A percentile compares a stretch with the other conserved stretches of the same genome.
Conservation (phyloP, 2,329 filamentous ascomycete species). For the Penicillium sp. region DNA sequence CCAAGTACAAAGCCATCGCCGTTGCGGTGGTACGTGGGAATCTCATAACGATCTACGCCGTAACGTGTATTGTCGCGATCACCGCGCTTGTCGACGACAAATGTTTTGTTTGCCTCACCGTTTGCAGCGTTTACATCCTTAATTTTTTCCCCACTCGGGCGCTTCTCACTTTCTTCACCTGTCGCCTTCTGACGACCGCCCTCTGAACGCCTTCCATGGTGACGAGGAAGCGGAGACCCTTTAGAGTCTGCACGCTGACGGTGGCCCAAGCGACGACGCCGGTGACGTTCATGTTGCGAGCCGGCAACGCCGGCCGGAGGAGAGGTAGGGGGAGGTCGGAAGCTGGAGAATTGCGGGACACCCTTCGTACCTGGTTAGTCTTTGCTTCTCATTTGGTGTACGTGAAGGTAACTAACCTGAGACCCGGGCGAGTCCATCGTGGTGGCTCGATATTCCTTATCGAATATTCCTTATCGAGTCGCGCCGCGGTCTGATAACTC, state of each 20-base stretch:
- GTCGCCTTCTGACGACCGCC: no score
- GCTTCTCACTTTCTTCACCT: background rate
- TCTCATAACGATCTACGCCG: slow-evolving; percentile 66
- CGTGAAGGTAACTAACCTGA: slow-evolving; percentile 27
- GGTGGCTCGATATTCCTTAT: slow-evolving; percentile 14
- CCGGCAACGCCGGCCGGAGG: slow-evolving; percentile 18
- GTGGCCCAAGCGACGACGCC: slow-evolving; percentile 19
- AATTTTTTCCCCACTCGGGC: background rate
- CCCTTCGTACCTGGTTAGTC: slow-evolving; percentile 23
- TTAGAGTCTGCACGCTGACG: background rate
- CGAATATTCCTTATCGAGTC: slow-evolving; percentile 8
- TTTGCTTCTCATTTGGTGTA: background rate
- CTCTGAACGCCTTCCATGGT: background rate
- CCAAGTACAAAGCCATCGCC: slow-evolving; percentile 72
- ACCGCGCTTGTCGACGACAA: slow-evolving; percentile 68
- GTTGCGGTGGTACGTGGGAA: slow-evolving; percentile 68
- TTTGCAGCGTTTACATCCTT: background rate
- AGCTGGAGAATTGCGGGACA: slow-evolving; percentile 73
- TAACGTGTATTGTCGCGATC: slow-evolving; percentile 74
- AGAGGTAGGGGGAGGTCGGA: slow-evolving; percentile 53
- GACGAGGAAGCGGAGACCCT: background rate
- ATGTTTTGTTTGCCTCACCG: slow-evolving; percentile 30
- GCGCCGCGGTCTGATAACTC: slow-evolving; percentile 13
- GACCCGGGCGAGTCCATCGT: slow-evolving; percentile 37
- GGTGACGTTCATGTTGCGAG: slow-evolving; percentile 16